Evolutionary conservation across 495 filamentous ascomycete genomes (phyloP), one percentile per base, ranked within the genome.

Genomic region (Lasiosphaeriaceae sp.): DNA sequence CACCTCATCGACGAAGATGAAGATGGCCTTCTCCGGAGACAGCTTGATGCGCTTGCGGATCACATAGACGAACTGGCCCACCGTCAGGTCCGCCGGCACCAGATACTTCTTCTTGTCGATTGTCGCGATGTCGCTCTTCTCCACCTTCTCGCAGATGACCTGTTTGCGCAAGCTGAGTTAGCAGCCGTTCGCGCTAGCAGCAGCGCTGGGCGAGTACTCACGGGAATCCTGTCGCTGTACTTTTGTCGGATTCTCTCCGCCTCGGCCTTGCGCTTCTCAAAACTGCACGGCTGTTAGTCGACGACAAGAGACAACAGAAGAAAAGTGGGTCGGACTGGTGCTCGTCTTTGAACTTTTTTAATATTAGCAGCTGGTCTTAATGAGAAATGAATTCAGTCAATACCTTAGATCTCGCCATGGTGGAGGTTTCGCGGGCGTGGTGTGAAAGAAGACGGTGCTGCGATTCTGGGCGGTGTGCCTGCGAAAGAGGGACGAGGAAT

Each of bases 91-190:
- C 57, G 94, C 90, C 1, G 94, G 94, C 17, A 99, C 94, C 8
- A 99, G 85, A 69, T 99, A 99, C 80, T 99, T 99, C 86, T 99
- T 99, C 86, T 99, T 99, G 80, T 99, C 94, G 83, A 99, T 99
- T 57, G 95, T 99, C 41, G 94, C 94, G 66, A 99, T 99, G 71
- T 99, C 94, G 45, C 87, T 92, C 76, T 97, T 97, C 78, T 99
- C 94, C 63, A 97, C 94, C 75, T 99, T 99, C 74, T 97, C 94
- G 80, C 94, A 99, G 75, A 99, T 99, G 49, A 97, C 93, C 92
- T 97, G 66, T 50, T n/a, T 20, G 35, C 11, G 43, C 17, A 37
- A 19, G 21, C 19, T 35, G 34, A n/a, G 59, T 20, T 49, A 44
- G 23, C 49, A 37, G 55, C 16, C 17, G 17, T 8, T 44, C 22